Evolutionary conservation across 2,329 filamentous ascomycete genomes (phyloP).

Genomic region (Fusarium sp.): DNA sequence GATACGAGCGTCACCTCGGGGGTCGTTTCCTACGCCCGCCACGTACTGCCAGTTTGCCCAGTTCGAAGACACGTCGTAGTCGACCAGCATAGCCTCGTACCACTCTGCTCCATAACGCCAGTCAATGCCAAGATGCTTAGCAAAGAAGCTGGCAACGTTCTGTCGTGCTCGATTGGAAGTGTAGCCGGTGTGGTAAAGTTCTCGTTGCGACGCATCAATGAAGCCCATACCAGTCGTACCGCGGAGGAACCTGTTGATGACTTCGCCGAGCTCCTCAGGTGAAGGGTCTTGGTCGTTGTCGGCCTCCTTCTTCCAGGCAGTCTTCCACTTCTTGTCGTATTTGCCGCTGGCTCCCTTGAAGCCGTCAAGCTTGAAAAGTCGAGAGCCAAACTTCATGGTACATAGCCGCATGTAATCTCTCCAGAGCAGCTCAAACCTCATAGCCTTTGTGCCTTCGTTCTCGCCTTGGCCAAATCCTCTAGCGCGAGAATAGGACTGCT

Average conservation of each 20-base stretch:
- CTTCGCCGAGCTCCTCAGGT: constrained; percentile 59
- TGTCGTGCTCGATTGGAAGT: constrained; percentile 82
- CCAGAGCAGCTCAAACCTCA: constrained; percentile 82
- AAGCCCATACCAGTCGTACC: constrained; percentile 81
- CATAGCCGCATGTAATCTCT: constrained; percentile 85
- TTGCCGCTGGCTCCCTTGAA: constrained; percentile 64
- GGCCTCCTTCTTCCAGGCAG: constrained; percentile 51
- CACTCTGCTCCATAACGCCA: constrained; percentile 86
- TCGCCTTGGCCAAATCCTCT: constrained; percentile 76
- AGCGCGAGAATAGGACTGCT: constrained; percentile 55
- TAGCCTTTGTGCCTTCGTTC: constrained; percentile 75
- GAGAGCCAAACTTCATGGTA: constrained; percentile 74
- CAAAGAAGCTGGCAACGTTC: constrained; percentile 80
- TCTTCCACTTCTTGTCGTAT: constrained; percentile 63
- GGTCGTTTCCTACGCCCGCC: constrained; percentile 83
- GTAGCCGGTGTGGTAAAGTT: constrained; percentile 81
- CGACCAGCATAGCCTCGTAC: constrained; percentile 80
- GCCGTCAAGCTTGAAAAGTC: constrained; percentile 74
- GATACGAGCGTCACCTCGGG: constrained; percentile 75
- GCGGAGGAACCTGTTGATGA: constrained; percentile 70
- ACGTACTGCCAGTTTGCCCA: constrained; percentile 90
- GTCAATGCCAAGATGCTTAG: constrained; percentile 80
- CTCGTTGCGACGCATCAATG: constrained; percentile 82
- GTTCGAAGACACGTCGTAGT: constrained; percentile 82
- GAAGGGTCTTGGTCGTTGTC: constrained; percentile 54